A percentile compares a stretch with the other conserved stretches of the same genome.
These are phyloP conservation scores for Tylopilus sp. DNA, from an alignment of 768 basidiomycete species.

Conservation along the genomic window DNA sequence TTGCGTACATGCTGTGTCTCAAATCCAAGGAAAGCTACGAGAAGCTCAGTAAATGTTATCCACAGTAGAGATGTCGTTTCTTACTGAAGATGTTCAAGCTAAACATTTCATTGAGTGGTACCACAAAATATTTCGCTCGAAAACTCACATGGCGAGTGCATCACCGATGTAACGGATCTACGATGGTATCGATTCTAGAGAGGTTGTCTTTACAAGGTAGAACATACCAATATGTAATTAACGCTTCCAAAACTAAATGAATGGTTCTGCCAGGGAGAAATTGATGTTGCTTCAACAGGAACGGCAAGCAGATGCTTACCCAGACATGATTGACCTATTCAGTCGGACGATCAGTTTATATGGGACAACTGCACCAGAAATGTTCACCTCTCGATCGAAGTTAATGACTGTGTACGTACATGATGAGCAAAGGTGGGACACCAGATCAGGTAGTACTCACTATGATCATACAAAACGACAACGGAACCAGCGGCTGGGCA, in stretches of 20 bases:
- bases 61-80: neutral
- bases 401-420: slow-evolving; percentile 7
- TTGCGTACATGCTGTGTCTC: slow-evolving; percentile 6
- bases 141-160: slow-evolving; percentile 16
- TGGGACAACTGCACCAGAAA: neutral
- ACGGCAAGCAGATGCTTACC: slow-evolving; percentile 1
- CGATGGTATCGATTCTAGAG: neutral
- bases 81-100: slow-evolving; percentile 17
- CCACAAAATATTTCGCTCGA: neutral
- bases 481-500: slow-evolving; percentile 7
- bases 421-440: neutral
- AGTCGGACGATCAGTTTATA: neutral
- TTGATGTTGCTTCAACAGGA: neutral
- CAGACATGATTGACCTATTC: slow-evolving; percentile 20
- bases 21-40: slow-evolving; percentile 14
- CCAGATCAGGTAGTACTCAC: neutral
- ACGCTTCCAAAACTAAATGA: slow-evolving; percentile 14
- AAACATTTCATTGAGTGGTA: neutral
- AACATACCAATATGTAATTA: slow-evolving; percentile 20
- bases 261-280: slow-evolving; percentile 1
- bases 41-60: neutral
- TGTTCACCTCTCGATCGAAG: slow-evolving; percentile 14
- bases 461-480: slow-evolving; percentile 20
- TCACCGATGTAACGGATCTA: slow-evolving; percentile 28
- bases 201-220: too few species aligned